Evolutionary conservation across 2,329 filamentous ascomycete species (phyloP).

Genomic region (Verticillium nubilum): DNA sequence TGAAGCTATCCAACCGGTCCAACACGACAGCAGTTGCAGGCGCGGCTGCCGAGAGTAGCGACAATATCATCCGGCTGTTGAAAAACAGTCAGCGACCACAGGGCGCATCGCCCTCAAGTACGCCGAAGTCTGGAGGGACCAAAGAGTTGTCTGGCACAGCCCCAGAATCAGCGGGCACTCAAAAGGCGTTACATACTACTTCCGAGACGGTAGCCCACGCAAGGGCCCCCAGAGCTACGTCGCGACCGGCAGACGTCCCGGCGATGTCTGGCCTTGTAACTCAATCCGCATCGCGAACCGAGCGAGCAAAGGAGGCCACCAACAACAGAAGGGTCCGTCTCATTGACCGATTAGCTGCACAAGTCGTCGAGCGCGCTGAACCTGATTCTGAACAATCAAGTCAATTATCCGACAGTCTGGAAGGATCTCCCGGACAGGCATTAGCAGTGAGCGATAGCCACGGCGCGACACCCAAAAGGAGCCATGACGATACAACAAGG

Average conservation of each 20-base stretch:
- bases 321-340: constrained; percentile 6
- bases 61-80: background rate
- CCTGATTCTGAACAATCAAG: background rate
- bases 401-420: background rate
- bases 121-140: background rate
- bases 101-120: background rate
- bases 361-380: constrained; percentile 7
- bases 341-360: constrained; percentile 12
- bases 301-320: background rate
- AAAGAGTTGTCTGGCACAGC: background rate
- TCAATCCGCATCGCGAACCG: background rate
- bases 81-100: background rate
- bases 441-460: background rate
- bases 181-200: background rate
- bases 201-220: background rate
- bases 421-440: background rate
- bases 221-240: background rate
- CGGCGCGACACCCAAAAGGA: background rate
- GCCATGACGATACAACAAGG: constrained; percentile 3
- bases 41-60: background rate
- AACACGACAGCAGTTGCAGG: background rate
- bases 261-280: background rate
- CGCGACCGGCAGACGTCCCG: background rate
- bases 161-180: background rate
- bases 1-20: background rate